Evolutionary conservation across 2,329 filamentous ascomycete genomes (phyloP).

Genomic region (Akanthomyces dipterigenus): DNA sequence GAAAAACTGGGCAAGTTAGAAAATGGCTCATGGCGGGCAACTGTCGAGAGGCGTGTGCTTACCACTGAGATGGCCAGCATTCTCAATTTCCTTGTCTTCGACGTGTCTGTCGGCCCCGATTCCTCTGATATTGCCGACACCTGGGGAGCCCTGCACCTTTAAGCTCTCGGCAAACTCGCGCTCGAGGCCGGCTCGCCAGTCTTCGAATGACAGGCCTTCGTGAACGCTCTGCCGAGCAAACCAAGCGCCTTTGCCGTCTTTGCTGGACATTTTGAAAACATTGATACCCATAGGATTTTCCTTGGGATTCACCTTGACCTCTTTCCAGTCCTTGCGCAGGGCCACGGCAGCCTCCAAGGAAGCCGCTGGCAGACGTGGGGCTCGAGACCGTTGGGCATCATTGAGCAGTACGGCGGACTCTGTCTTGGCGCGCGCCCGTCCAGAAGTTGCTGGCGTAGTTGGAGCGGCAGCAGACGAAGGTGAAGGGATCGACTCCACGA

Average conservation of each 20-base stretch:
- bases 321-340: conserved; percentile 82
- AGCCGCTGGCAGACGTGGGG: conserved; percentile 34
- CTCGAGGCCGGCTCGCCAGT: conserved; percentile 70
- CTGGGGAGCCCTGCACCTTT: conserved; percentile 61
- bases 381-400: conserved; percentile 43
- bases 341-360: conserved; percentile 41
- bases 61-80: conserved; percentile 59
- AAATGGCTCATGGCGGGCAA: conserved; percentile 13
- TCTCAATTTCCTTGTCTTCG: conserved; percentile 53
- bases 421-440: conserved; percentile 43
- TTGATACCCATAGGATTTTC: conserved; percentile 71
- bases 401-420: conserved; percentile 45
- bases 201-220: conserved; percentile 66
- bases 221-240: conserved; percentile 83
- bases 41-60: conserved; percentile 14
- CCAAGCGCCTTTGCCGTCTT: conserved; percentile 82
- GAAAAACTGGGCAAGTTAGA: conserved; percentile 54
- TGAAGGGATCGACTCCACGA: conserved; percentile 69
- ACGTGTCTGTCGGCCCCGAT: conserved; percentile 75
- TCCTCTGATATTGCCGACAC: conserved; percentile 71
- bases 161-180: conserved; percentile 75
- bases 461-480: conserved; percentile 29
- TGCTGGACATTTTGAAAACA: conserved; percentile 72
- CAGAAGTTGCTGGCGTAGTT: conserved; percentile 35
- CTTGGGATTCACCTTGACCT: conserved; percentile 62